These are phyloP conservation scores for Aphanomyces stellatus DNA, from an alignment of 352 stramenopile species.

Conservation along the genomic window DNA sequence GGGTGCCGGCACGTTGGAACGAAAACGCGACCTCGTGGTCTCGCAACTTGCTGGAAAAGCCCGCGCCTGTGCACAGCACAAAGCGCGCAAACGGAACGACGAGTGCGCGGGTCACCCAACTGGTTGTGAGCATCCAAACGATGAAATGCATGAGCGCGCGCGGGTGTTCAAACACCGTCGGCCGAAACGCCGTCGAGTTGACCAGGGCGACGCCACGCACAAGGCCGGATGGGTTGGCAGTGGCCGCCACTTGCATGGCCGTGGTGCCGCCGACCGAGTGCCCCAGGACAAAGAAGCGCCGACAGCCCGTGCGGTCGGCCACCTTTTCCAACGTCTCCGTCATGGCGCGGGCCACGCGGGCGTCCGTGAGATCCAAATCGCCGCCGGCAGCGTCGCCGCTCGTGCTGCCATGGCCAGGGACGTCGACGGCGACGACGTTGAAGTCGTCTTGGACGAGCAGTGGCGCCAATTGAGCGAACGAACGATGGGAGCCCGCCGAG, in stretches of 20 bases:
- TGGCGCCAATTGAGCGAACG: slow-evolving; percentile 3
- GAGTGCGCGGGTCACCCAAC: not conserved
- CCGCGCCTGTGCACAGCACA: not conserved
- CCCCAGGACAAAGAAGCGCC: not conserved
- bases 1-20: not conserved
- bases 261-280: slow-evolving; percentile 5
- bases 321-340: not conserved
- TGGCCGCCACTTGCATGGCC: not conserved
- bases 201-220: not conserved
- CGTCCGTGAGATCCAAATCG: not conserved
- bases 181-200: not conserved
- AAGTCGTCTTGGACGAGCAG: not conserved
- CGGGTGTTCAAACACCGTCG: not conserved
- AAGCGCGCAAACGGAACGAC: not conserved
- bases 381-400: not conserved
- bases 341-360: not conserved
- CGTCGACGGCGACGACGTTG: not conserved
- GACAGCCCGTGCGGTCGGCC: not conserved
- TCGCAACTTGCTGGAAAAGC: not conserved
- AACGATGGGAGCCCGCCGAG: not conserved
- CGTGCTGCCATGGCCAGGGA: not conserved
- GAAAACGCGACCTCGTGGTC: not conserved
- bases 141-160: not conserved
- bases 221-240: not conserved
- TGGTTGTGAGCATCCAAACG: not conserved